phyloP scores from a whole-genome alignment of 2,329 filamentous ascomycete genomes.

The Saccharata proteae region DNA sequence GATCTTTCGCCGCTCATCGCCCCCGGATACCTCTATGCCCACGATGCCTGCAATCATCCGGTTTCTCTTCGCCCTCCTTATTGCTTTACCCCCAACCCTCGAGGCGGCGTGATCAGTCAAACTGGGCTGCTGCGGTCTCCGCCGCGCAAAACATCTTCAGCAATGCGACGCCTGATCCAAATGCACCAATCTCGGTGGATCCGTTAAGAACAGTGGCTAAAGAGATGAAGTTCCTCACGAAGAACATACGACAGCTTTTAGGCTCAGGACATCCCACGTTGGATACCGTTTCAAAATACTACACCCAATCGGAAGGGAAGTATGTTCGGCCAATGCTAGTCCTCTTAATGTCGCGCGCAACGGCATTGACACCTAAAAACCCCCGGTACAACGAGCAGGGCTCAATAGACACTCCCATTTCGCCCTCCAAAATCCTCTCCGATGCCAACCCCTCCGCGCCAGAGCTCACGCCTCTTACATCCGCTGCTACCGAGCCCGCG shows the following conservation, averaged over 20 bases:
- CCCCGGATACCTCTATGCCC: constrained; percentile 16
- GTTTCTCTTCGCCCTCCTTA: constrained; percentile 11
- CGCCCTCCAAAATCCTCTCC: constrained; percentile 50
- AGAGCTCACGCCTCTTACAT: constrained; percentile 41
- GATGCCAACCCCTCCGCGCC: constrained; percentile 66
- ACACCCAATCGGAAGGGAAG: constrained; percentile 92
- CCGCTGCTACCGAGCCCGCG: constrained; percentile 34
- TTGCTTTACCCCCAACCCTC: constrained; percentile 25
- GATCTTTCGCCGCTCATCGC: constrained; percentile 13
- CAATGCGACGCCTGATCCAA: constrained; percentile 46
- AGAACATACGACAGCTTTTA: constrained; percentile 84
- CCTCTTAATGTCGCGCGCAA: constrained; percentile 90
- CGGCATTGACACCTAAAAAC: constrained; percentile 60
- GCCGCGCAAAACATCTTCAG: constrained; percentile 58
- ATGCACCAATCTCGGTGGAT: constrained; percentile 64
- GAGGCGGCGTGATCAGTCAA: constrained; percentile 43
- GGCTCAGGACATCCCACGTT: constrained; percentile 90
- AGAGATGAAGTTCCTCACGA: constrained; percentile 91
- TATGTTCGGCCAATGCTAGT: constrained; percentile 91
- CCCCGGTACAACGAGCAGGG: constrained; percentile 17
- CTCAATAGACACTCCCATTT: constrained; percentile 47
- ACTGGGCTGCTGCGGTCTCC: constrained; percentile 62
- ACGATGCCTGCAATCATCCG: constrained; percentile 15
- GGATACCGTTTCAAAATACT: constrained; percentile 95
- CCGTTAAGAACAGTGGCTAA: constrained; percentile 83